phyloP scores from a whole-genome alignment of 176 grass and related monocot species.

The Pharus latifolius region DNA sequence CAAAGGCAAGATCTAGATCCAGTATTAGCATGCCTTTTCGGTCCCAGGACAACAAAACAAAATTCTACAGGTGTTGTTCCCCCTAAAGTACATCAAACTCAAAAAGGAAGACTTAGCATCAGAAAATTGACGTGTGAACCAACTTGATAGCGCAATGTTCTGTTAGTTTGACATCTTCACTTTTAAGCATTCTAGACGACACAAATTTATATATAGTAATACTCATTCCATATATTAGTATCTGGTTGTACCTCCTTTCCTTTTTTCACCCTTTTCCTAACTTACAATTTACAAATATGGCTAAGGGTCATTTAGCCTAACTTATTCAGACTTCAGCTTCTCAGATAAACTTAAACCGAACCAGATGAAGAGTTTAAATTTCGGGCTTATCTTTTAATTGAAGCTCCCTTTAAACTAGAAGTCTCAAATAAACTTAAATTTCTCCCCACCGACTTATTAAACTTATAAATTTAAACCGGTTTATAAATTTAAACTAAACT shows the following conservation, averaged over 20 bases:
- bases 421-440: too few species aligned
- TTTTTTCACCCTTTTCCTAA: too few species aligned
- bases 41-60: neutral
- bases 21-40: neutral
- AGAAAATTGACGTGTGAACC: neutral
- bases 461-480: too few species aligned
- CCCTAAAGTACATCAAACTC: neutral
- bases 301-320: too few species aligned
- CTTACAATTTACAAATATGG: neutral
- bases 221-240: neutral
- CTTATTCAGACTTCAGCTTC: too few species aligned
- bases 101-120: neutral
- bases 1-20: neutral
- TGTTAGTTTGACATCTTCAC: neutral
- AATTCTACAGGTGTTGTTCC: neutral
- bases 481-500: too few species aligned
- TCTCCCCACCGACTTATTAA: too few species aligned
- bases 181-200: neutral
- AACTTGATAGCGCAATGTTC: neutral
- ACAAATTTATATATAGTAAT: neutral
- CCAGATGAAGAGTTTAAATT: too few species aligned
- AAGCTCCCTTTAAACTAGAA: too few species aligned
- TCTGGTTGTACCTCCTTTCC: neutral
- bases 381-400: too few species aligned
- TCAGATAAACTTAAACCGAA: too few species aligned